Evolutionary conservation across 495 filamentous ascomycete species (phyloP), one percentile per base, ranked within the genome.

Genomic region (Lasiosphaeria hispida): DNA sequence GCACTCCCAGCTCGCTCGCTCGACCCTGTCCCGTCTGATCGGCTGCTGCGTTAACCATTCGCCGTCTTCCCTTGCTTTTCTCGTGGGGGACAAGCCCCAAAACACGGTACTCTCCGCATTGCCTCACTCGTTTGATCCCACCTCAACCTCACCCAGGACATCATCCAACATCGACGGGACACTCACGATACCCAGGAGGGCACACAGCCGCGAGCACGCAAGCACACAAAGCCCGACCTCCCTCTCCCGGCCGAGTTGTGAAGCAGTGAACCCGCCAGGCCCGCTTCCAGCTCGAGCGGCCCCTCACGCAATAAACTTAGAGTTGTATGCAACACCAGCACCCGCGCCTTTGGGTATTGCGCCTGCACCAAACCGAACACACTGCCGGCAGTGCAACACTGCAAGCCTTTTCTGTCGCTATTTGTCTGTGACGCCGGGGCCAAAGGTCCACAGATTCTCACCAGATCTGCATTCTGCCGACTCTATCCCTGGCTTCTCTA

Each of bases 351-450:
- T 55, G 41, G 53, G 53, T 55, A 38, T 39, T 35, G 33, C 37
- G 42, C 34, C 53, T 55, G 53, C 53, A 55, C 35, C 38, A n/a
- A 48, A 55, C 53, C 53, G 53, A 48, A 17, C 37, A 13, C 42
- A 18, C 33, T 8, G 14, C 42, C 33, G 35, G 53, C 41, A 15
- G 53, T 55, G 42, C 15, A 39, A 55, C 53, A 47, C 10, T 45
- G 34, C 41, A 36, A 15, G 23, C 42, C 2, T 14, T 38, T 45
- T 41, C 30, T 42, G 43, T 45, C 10, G 23, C 23, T 30, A 30
- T 48, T 54, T 10, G 23, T 37, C 41, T 55, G 13, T 48, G 41
- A 45, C n/a, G 30, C 34, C 53, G 36, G 10, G 10, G 14, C 37
- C 6, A 55, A 19, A 55, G 53, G 38, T 37, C 40, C 33, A 23